Base-by-base conservation (phyloP, 345 rosid species). In the Euphorbia peplus region DNA sequence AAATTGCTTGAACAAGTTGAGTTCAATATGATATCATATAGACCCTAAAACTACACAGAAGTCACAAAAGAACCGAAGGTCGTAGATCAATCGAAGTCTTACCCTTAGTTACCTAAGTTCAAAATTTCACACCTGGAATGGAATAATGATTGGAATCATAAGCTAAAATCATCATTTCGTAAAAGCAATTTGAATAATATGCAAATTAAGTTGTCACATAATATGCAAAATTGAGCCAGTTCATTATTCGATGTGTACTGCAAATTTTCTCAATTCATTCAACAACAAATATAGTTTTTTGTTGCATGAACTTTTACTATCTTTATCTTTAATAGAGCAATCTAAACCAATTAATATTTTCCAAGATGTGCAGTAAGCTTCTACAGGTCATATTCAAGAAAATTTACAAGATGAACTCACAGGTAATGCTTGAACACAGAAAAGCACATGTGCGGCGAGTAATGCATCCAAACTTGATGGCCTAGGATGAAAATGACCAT, bases 391-490 rank as follows among this genome's bases (percentile, higher is more conserved):
- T 7, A 66, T 39, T 7, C 47, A 42, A 42, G 47, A 51, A 61
- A 56, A 13, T 60, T 56, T 32, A 60, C 10, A 12, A 28, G 69
- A 74, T 56, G 59, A 58, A 79, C 99, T 91, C 70, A 88, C 98
- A 21, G 99, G 98, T 73, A 95, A 77, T 6, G 83, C 98, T 64
- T 92, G 81, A 72, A 95, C 80, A 60, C 79, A 79, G 70, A 92
- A 79, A 67, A 90, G 87, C 1, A 85, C 83, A 78, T 95, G 96
- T 47, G 80, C 87, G 48, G 87, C 83, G 63, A 92, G 75, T 69
- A 74, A 16, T 21, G 99, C 92, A 83, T 95, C 99, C 85, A 95
- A 79, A 79, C 92, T 90, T 50, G 99, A 84, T 51, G 97, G 97
- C 79, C 99, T 92, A 82, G 78, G 73, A 10, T 59, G 55, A 68